These are phyloP conservation scores for Cucurbita argyrosperma DNA, from an alignment of 306 rosid species.

Conservation along the genomic window DNA sequence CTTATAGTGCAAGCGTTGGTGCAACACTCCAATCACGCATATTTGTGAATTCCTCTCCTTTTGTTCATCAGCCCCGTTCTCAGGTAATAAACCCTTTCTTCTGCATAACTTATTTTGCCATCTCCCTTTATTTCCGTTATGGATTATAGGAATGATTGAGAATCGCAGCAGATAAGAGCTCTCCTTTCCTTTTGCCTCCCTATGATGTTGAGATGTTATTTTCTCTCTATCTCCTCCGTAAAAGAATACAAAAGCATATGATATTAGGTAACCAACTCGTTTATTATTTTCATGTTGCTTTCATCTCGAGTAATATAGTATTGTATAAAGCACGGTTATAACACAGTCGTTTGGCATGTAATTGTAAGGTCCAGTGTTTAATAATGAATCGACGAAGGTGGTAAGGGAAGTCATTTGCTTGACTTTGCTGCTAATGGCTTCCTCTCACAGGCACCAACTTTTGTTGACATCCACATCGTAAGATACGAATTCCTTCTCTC, in stretches of 20 bases:
- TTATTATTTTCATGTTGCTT: too few species aligned
- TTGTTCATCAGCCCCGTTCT: slow-evolving; percentile 61
- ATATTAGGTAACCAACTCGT: not conserved
- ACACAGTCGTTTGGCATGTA: not conserved
- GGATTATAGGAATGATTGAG: too few species aligned
- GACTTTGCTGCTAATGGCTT: too few species aligned
- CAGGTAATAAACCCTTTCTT: slow-evolving; percentile 22
- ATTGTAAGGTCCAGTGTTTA: not conserved
- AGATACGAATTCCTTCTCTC: not conserved
- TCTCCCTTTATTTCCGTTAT: not conserved
- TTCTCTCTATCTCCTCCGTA: not conserved
- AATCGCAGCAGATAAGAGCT: not conserved
- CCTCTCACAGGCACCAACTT: too few species aligned
- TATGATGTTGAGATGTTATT: not conserved
- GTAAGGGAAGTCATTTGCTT: not conserved
- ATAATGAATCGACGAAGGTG: too few species aligned
- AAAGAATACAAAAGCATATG: too few species aligned
- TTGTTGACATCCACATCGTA: not conserved
- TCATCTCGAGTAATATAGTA: not conserved
- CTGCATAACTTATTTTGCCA: not conserved
- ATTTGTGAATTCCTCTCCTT: slow-evolving; percentile 75
- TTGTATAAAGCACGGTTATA: not conserved
- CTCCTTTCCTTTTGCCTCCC: not conserved
- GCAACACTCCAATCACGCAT: slow-evolving; percentile 31
- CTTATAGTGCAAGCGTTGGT: slow-evolving; percentile 60